These are phyloP conservation scores for Capsicum pubescens DNA, from an alignment of 257 asterid species.

Conservation along the genomic window DNA sequence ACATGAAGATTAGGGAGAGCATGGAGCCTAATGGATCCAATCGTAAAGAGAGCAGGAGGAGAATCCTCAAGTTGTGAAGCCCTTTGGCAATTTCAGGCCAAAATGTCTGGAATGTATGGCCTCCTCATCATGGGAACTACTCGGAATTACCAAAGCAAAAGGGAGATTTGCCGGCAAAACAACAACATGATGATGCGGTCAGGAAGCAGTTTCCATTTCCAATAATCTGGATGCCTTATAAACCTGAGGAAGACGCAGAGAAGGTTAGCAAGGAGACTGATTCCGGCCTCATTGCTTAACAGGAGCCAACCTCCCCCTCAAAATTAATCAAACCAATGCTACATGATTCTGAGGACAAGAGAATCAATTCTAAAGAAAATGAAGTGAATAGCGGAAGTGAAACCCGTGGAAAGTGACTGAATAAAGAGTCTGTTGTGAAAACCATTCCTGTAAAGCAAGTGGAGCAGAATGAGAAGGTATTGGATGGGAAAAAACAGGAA, in stretches of 20 bases:
- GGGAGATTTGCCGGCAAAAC: constrained; percentile 30
- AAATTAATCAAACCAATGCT: constrained; percentile 23
- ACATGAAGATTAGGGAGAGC: constrained; percentile 24
- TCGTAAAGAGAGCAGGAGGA: constrained; percentile 22
- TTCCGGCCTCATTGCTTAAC: constrained; percentile 1
- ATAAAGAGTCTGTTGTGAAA: constrained; percentile 28
- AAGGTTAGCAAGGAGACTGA: constrained; percentile 27
- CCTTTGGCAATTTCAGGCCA: constrained; percentile 15
- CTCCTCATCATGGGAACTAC: constrained; percentile 44
- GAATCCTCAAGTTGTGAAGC: constrained; percentile 33
- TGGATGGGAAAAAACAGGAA: constrained; percentile 29
- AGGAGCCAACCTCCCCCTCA: background rate
- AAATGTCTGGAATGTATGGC: constrained; percentile 44
- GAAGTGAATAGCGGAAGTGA: constrained; percentile 21
- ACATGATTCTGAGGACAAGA: constrained; percentile 26
- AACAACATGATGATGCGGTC: constrained; percentile 30
- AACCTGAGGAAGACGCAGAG: constrained; percentile 37
- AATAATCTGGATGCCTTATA: constrained; percentile 63
- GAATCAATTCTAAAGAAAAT: background rate
- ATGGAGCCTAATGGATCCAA: constrained; percentile 22
- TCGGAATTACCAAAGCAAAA: constrained; percentile 36
- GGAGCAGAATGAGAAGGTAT: constrained; percentile 33
- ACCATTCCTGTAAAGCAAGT: constrained; percentile 59
- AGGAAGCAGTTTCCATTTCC: constrained; percentile 53
- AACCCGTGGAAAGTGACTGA: constrained; percentile 29